phyloP scores from a whole-genome alignment of 1,284 basidiomycete genomes.

The Violaceomyces palustris region DNA sequence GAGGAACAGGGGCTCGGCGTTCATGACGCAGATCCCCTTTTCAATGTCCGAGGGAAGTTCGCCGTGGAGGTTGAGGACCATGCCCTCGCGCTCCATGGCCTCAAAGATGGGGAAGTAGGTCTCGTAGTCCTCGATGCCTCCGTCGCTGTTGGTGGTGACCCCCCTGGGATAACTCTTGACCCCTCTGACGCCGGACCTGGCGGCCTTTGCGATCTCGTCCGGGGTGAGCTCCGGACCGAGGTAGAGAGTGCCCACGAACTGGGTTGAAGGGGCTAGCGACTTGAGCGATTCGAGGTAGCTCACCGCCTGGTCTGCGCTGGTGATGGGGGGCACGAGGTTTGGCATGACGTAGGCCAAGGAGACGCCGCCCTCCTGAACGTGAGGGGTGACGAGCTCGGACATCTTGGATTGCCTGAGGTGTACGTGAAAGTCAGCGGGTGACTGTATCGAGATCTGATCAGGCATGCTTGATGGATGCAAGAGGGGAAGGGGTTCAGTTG shows the following conservation, averaged over 20 bases:
- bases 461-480: neutral
- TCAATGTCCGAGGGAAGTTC: slow-evolving; percentile 87
- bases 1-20: slow-evolving; percentile 86
- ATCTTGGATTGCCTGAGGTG: slow-evolving; percentile 86
- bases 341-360: slow-evolving; percentile 96
- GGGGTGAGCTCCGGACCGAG: slow-evolving; percentile 84
- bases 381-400: slow-evolving; percentile 73
- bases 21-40: slow-evolving; percentile 83
- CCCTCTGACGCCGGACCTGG: slow-evolving; percentile 56
- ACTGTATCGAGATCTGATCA: slow-evolving; percentile 11
- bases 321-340: slow-evolving; percentile 88
- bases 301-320: slow-evolving; percentile 73
- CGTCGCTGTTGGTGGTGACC: slow-evolving; percentile 94
- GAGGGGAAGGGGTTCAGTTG: too few relatives aligned
- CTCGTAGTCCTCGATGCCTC: slow-evolving; percentile 94
- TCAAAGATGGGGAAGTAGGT: slow-evolving; percentile 90
- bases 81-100: slow-evolving; percentile 85
- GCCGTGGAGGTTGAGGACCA: slow-evolving; percentile 95
- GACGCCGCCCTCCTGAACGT: slow-evolving; percentile 85
- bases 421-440: slow-evolving; percentile 71
- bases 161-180: slow-evolving; percentile 97
- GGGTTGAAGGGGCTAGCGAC: slow-evolving; percentile 68
- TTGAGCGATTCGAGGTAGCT: slow-evolving; percentile 73
- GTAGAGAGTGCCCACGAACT: slow-evolving; percentile 95
- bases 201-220: slow-evolving; percentile 80